phyloP scores from a whole-genome alignment of 371 early-diverging fungal genomes.

The Syncephalastrum monosporum region DNA sequence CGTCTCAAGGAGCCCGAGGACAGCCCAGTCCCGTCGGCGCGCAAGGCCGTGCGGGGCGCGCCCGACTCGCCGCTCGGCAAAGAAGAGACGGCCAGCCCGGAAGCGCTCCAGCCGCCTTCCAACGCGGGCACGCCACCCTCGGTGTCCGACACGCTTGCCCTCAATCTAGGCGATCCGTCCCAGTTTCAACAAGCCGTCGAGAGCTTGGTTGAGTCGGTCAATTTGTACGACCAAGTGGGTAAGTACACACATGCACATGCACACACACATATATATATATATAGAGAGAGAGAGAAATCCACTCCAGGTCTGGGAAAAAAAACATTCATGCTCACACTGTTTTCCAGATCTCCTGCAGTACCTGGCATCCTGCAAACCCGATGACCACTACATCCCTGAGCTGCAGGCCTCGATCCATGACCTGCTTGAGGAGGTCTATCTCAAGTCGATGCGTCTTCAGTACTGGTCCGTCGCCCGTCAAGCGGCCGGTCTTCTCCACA shows the following conservation, averaged over 20 bases:
- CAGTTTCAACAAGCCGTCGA: constrained; percentile 64
- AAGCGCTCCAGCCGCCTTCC: too few relatives aligned
- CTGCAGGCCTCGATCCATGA: constrained; percentile 60
- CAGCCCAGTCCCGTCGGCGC: constrained; percentile 5
- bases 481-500: constrained; percentile 75
- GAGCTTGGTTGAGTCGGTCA: constrained; percentile 63
- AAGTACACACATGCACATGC: background rate
- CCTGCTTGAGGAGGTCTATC: constrained; percentile 81
- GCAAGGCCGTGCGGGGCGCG: background rate
- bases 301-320: too few relatives aligned
- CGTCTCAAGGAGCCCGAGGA: constrained; percentile 56
- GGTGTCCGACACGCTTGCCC: constrained; percentile 41
- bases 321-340: background rate
- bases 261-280: background rate
- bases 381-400: constrained; percentile 50
- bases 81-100: too few relatives aligned
- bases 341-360: constrained; percentile 73
- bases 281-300: background rate
- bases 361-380: constrained; percentile 69
- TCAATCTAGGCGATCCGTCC: constrained; percentile 70
- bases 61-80: too few relatives aligned
- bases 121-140: background rate
- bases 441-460: constrained; percentile 70
- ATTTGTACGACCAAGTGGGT: constrained; percentile 80
- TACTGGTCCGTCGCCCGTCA: constrained; percentile 86